Conservation (phyloP, 805 yeast genomes). For the Saccharomycopsis amapae region DNA sequence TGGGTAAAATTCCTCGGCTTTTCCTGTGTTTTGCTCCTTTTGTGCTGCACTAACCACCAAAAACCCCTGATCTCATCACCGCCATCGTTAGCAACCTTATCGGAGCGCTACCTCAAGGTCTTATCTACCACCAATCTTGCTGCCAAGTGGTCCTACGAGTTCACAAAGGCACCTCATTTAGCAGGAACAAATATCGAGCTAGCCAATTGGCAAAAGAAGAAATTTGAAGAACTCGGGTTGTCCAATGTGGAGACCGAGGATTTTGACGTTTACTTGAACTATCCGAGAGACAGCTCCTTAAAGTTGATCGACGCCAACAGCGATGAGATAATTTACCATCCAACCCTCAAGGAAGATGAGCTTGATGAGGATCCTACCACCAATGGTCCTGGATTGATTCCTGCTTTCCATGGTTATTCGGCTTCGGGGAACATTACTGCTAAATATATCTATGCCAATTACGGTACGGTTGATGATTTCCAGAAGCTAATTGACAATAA, state of each 20-base stretch:
- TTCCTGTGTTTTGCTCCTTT: no score
- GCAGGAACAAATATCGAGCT: constrained; percentile 45
- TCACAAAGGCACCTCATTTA: constrained; percentile 48
- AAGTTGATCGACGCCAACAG: constrained; percentile 27
- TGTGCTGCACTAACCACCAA: no score
- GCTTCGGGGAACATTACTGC: constrained; percentile 55
- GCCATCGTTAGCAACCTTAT: no score
- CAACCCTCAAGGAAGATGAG: constrained; percentile 46
- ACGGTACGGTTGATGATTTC: constrained; percentile 54
- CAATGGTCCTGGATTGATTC: constrained; percentile 32
- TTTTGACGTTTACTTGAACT: constrained; percentile 53
- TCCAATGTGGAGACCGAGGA: constrained; percentile 40
- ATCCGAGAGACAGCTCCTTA: constrained; percentile 50
- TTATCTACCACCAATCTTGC: constrained; percentile 32
- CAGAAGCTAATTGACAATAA: constrained; percentile 27
- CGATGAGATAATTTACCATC: constrained; percentile 35
- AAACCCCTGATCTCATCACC: no score
- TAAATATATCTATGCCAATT: constrained; percentile 51
- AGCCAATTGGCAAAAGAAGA: constrained; percentile 51
- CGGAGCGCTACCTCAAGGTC: constrained; percentile 26
- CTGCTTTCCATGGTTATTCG: constrained; percentile 58
- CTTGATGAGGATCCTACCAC: constrained; percentile 43
- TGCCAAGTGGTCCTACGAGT: constrained; percentile 45
- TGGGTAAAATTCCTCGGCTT: no score
- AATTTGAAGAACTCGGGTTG: constrained; percentile 55